Base-by-base conservation (phyloP, 1,284 basidiomycete species). In the Austroboletus olivaceoglutinosus region DNA sequence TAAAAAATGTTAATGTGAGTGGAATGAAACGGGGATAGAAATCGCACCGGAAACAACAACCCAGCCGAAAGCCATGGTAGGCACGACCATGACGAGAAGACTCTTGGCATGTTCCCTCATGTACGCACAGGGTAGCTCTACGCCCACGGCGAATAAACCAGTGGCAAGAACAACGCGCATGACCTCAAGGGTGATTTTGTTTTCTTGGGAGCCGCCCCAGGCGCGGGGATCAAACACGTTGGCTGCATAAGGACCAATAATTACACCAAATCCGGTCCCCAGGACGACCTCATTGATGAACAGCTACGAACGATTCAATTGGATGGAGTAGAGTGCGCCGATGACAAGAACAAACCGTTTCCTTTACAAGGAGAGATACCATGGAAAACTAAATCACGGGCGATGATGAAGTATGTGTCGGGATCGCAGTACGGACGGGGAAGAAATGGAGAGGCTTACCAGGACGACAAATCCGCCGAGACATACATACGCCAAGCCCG, bases 281-380 rank as follows among this genome's bases (percentile, higher is more conserved):
- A 97, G 83, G 31, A 94, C 86, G 22, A 95, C 93, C 75, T 98
- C 95, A 60, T 93, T 95, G 58, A 97, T 84, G 67, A 89, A 96
- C 4, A 96, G 67, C 76, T 87, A 53, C 13, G 4, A 23, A 41
- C 10, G n/a, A 6, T 9, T 44, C 46, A 15, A 40, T 19, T 29
- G 3, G 30, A 39, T 19, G 10, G 19, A 45, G 16, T 25, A 22
- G 11, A 45, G 7, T 19, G 22, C 1, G 21, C 39, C 11, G 16
- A 41, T 7, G 22, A 45, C 1, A 38, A 10, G 4, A 27, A 61
- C 64, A 7, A 33, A 83, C 86, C 70, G 75, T 85, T 70, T 97
- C 91, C 66, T 90, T 93, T 52, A 93, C 81, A 23, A 93, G 75
- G 37, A 92, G 77, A 5, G 89, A 89, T 46, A 91, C 75, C 75